Evolutionary conservation across 352 stramenopile species (phyloP).

Genomic region (Globisporangium nagaii): DNA sequence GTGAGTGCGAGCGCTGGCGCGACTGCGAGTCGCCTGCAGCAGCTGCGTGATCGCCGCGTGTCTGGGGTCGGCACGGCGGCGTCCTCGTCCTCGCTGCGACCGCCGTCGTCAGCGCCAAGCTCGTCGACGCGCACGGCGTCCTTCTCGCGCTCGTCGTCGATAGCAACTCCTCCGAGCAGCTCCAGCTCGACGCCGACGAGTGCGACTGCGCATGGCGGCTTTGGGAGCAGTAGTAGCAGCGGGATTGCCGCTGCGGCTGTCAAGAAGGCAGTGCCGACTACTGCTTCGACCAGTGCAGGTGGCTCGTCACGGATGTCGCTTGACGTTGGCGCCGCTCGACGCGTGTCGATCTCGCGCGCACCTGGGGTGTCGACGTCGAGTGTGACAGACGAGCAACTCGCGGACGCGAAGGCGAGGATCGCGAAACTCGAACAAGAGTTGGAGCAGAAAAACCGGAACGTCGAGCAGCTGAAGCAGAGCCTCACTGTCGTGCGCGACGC

Average conservation of each 20-base stretch:
- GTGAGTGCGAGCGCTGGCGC: constrained; percentile 4
- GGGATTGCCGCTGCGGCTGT: constrained; percentile 5
- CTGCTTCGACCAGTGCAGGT: not conserved
- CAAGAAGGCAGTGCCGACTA: constrained; percentile 11
- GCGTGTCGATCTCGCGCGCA: constrained; percentile 10
- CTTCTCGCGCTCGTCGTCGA: constrained; percentile 10
- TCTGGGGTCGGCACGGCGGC: constrained; percentile 16
- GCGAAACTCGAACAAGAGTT: constrained; percentile 61
- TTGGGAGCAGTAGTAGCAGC: not conserved
- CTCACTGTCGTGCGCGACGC: constrained; percentile 43
- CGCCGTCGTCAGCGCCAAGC: constrained; percentile 10
- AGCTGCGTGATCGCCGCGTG: constrained; percentile 20
- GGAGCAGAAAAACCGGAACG: constrained; percentile 59
- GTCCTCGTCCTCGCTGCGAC: constrained; percentile 2
- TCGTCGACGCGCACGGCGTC: constrained; percentile 4
- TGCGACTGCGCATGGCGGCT: constrained; percentile 3
- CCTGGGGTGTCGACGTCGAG: constrained; percentile 5
- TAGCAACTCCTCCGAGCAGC: constrained; percentile 6
- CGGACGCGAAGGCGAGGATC: constrained; percentile 42
- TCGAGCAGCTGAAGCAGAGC: constrained; percentile 67
- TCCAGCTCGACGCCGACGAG: not conserved
- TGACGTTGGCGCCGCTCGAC: constrained; percentile 6
- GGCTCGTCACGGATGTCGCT: constrained; percentile 23
- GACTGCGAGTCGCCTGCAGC: constrained; percentile 23
- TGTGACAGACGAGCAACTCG: constrained; percentile 36